These are phyloP conservation scores for Erodium maritimum DNA, from an alignment of 345 rosid genomes.

Conservation along the genomic window DNA sequence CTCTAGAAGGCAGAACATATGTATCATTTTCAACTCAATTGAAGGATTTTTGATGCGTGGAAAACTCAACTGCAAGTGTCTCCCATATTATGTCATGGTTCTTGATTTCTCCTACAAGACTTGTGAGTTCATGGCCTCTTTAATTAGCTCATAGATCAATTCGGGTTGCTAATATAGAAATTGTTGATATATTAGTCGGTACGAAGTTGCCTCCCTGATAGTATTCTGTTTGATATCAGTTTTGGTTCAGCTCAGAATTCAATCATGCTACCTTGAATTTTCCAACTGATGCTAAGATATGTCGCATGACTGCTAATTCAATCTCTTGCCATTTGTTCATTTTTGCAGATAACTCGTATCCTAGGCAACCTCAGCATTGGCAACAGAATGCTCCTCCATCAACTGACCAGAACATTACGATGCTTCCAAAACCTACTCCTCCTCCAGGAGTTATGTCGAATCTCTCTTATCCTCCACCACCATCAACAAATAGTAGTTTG, in stretches of 20 bases:
- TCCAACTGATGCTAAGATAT: background rate
- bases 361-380: constrained; percentile 19
- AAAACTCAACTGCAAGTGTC: background rate
- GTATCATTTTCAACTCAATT: background rate
- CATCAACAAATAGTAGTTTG: constrained; percentile 22
- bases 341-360: constrained; percentile 18
- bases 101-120: background rate
- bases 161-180: background rate
- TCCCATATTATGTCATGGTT: background rate
- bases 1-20: background rate
- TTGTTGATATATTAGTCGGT: no score
- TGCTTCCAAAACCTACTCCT: constrained; percentile 23
- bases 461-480: constrained; percentile 11
- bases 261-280: background rate
- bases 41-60: background rate
- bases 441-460: constrained; percentile 13
- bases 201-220: no score
- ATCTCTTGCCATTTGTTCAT: background rate
- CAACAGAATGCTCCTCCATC: constrained; percentile 21
- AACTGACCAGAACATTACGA: constrained; percentile 6
- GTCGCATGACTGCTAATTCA: background rate
- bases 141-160: background rate
- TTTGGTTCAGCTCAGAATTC: background rate
- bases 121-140: background rate
- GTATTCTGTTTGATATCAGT: background rate